These are phyloP conservation scores for Cercophora scortea DNA, from an alignment of 495 filamentous ascomycete genomes.

Conservation along the genomic window DNA sequence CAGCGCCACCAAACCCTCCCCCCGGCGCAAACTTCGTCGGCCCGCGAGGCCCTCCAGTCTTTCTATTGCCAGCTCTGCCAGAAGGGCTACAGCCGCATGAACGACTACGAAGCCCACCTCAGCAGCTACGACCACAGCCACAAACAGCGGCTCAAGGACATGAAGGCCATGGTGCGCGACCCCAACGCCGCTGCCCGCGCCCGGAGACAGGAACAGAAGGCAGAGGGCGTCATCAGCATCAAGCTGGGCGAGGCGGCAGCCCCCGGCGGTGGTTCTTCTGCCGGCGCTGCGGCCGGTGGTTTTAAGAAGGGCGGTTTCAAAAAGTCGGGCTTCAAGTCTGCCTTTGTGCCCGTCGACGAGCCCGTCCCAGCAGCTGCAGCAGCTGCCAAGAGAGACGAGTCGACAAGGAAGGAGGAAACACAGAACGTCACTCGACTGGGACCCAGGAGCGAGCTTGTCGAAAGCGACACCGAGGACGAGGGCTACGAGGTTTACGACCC, in stretches of 20 bases:
- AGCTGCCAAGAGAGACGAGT: conserved; percentile 8
- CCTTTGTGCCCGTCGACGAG: conserved; percentile 37
- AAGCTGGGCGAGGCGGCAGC: conserved; percentile 37
- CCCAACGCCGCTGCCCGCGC: conserved; percentile 52
- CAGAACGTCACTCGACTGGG: conserved; percentile 8
- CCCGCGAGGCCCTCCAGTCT: conserved; percentile 76
- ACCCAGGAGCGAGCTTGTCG: conserved; percentile 22
- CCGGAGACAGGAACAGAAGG: conserved; percentile 62
- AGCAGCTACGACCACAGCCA: conserved; percentile 65
- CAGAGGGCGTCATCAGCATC: conserved; percentile 54
- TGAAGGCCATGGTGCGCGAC: conserved; percentile 57
- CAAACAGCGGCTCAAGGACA: conserved; percentile 57
- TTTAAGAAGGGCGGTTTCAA: conserved; percentile 51
- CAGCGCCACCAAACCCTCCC: conserved; percentile 45
- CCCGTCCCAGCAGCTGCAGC: conserved; percentile 2
- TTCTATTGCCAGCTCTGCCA: conserved; percentile 77
- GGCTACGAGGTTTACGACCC: conserved; percentile 51
- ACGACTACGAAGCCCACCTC: conserved; percentile 63
- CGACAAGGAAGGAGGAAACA: conserved; percentile 6
- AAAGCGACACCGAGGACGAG: conserved; percentile 53
- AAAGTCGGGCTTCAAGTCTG: conserved; percentile 45
- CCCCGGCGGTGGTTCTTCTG: background rate
- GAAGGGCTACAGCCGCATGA: conserved; percentile 63
- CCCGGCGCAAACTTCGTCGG: conserved; percentile 67
- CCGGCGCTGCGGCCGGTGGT: conserved; percentile 23